These are phyloP conservation scores for Eremothecium gossypii DNA, from an alignment of 1,139 yeast genomes.

Conservation along the genomic window DNA sequence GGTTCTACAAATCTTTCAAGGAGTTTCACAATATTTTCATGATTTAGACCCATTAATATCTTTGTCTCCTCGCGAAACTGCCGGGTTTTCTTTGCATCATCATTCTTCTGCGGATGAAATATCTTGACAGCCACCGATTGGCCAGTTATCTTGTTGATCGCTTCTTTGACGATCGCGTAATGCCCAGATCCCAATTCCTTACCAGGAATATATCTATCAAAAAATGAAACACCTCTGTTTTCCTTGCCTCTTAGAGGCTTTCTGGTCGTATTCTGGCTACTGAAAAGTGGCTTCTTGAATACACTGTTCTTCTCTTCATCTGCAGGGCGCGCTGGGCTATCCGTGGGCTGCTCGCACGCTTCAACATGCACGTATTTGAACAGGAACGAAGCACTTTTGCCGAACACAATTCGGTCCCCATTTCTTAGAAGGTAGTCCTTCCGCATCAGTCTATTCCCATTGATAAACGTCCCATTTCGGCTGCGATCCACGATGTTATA, in stretches of 20 bases:
- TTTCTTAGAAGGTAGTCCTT: constrained; percentile 43
- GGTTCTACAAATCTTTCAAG: constrained; percentile 66
- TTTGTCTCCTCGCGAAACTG: constrained; percentile 62
- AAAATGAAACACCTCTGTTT: constrained; percentile 35
- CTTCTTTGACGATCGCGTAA: constrained; percentile 70
- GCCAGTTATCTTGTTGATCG: constrained; percentile 48
- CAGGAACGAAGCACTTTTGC: constrained; percentile 48
- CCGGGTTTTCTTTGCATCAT: constrained; percentile 37
- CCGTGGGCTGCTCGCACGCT: constrained; percentile 4
- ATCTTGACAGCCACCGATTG: constrained; percentile 62
- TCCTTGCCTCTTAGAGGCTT: constrained; percentile 12
- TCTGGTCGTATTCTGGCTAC: constrained; percentile 17
- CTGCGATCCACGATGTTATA: constrained; percentile 50
- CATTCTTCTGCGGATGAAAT: constrained; percentile 58
- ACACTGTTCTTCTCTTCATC: constrained; percentile 8
- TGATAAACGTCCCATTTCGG: constrained; percentile 59
- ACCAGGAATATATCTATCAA: constrained; percentile 53
- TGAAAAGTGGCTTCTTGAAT: constrained; percentile 24
- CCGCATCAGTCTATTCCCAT: constrained; percentile 46
- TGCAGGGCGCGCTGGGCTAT: constrained; percentile 11
- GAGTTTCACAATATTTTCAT: constrained; percentile 60
- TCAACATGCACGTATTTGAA: constrained; percentile 37
- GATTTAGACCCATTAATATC: constrained; percentile 55
- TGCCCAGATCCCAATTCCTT: constrained; percentile 65
- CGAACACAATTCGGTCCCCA: constrained; percentile 59